phyloP scores from a whole-genome alignment of 371 early-diverging fungal genomes.

The Syncephalastrum sp. region DNA sequence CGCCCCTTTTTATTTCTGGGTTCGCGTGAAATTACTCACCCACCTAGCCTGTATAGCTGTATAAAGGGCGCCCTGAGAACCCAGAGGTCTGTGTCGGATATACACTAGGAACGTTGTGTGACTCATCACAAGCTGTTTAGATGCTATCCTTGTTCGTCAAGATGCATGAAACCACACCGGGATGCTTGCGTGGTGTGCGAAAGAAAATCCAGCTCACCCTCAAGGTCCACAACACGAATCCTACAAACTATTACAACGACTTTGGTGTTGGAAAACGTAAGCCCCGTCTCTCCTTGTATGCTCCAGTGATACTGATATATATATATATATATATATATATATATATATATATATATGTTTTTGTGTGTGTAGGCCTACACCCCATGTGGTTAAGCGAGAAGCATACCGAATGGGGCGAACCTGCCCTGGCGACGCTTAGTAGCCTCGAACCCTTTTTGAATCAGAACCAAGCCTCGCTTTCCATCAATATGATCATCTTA shows the following conservation, averaged over 20 bases:
- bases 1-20: not conserved
- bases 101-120: not conserved
- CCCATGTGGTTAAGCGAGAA: constrained; percentile 52
- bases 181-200: constrained; percentile 35
- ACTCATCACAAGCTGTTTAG: constrained; percentile 12
- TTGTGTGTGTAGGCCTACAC: constrained; percentile 18
- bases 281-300: not conserved
- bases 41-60: constrained; percentile 2
- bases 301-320: no score
- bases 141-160: constrained; percentile 51
- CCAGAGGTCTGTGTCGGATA: not conserved
- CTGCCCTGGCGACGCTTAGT: constrained; percentile 35
- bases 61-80: constrained; percentile 12
- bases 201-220: constrained; percentile 51
- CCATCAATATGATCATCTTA: constrained; percentile 52
- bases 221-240: constrained; percentile 49
- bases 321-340: not conserved
- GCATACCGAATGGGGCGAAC: constrained; percentile 60
- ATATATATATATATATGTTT: not conserved
- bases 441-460: constrained; percentile 43
- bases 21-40: not conserved
- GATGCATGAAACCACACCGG: constrained; percentile 50
- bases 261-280: constrained; percentile 37
- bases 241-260: constrained; percentile 45
- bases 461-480: constrained; percentile 48